Percentiles rank a stretch among this genome's conserved stretches.
Conservation (phyloP, 1,139 yeast species). For the Tardiomyces depauwii region DNA sequence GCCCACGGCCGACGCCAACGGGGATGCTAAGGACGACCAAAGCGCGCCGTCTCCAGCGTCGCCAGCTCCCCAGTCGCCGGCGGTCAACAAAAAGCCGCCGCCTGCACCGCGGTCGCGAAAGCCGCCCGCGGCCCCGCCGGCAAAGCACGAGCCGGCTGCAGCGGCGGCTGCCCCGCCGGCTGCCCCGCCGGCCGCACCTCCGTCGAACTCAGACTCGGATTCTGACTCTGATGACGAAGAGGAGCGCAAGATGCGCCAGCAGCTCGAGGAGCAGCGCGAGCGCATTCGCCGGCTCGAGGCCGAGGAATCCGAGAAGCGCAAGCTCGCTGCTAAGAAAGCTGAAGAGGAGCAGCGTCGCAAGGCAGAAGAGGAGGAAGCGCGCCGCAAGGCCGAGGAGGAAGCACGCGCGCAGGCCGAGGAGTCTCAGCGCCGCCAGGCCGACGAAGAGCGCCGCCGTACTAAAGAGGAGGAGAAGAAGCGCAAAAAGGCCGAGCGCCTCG, state of each 20-base stretch:
- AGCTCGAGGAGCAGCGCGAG: slow-evolving; percentile 12
- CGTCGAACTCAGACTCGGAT: slow-evolving; percentile 5
- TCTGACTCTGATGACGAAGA: slow-evolving; percentile 15
- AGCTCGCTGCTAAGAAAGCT: slow-evolving; percentile 9
- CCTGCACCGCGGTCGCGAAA: slow-evolving; percentile 9
- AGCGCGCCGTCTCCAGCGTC: slow-evolving; percentile 3
- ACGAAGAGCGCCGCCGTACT: slow-evolving; percentile 6
- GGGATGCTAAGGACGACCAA: slow-evolving; percentile 3
- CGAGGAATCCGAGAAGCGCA: slow-evolving; percentile 12
- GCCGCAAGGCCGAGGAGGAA: slow-evolving; percentile 28
- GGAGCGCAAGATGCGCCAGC: slow-evolving; percentile 8
- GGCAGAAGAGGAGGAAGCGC: slow-evolving; percentile 9
- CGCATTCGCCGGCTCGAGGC: slow-evolving; percentile 11
- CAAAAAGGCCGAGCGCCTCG: slow-evolving; percentile 49
- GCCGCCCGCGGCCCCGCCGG: slow-evolving; percentile 4
- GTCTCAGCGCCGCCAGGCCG: neutral
- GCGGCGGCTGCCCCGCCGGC: slow-evolving; percentile 10
- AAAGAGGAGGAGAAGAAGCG: slow-evolving; percentile 37
- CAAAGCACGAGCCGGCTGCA: slow-evolving; percentile 4
- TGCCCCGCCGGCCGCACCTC: neutral
- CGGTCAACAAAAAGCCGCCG: slow-evolving; percentile 1
- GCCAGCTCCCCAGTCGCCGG: slow-evolving; percentile 4
- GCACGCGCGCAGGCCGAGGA: slow-evolving; percentile 8
- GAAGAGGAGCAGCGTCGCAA: slow-evolving; percentile 18
- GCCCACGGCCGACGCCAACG: slow-evolving; percentile 7